phyloP scores from a whole-genome alignment of 768 basidiomycete genomes.

The Exsudoporus frostii region DNA sequence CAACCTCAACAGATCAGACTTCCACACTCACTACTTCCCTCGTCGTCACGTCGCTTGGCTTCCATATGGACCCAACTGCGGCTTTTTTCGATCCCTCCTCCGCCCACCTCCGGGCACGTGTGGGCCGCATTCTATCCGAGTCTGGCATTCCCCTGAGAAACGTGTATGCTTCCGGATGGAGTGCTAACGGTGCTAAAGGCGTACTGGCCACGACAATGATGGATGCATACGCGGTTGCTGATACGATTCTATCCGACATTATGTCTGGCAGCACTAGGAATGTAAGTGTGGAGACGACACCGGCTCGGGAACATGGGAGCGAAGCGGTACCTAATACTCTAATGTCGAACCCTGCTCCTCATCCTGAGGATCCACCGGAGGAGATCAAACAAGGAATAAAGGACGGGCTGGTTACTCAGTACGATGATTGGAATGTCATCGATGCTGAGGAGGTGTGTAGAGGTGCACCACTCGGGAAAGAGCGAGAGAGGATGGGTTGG shows the following conservation, averaged over 20 bases:
- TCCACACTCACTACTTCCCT: conserved; percentile 62
- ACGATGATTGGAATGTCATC: conserved; percentile 72
- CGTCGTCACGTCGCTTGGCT: conserved; percentile 86
- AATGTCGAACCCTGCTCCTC: conserved; percentile 36
- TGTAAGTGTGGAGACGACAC: conserved; percentile 16
- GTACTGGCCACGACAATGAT: conserved; percentile 94
- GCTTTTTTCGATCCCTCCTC: conserved; percentile 58
- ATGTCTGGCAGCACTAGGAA: conserved; percentile 11
- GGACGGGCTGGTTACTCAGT: conserved; percentile 50
- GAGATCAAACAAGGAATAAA: conserved; percentile 43
- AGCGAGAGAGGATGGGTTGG: conserved; percentile 77
- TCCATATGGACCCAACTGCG: conserved; percentile 61
- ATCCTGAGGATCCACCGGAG: conserved; percentile 45
- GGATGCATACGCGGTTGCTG: conserved; percentile 79
- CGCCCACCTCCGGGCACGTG: conserved; percentile 52
- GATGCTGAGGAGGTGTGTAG: conserved; percentile 67
- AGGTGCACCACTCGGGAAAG: conserved; percentile 59
- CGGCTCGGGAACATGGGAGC: conserved; percentile 3
- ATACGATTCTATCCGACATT: conserved; percentile 64
- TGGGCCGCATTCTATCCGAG: conserved; percentile 47
- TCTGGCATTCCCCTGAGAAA: conserved; percentile 43
- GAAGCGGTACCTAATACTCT: conserved; percentile 5
- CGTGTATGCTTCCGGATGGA: conserved; percentile 95
- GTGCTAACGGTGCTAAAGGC: conserved; percentile 84
- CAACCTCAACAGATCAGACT: conserved; percentile 54